Base-by-base conservation (phyloP, 1,284 basidiomycete species). In the Naganishia liquefaciens region DNA sequence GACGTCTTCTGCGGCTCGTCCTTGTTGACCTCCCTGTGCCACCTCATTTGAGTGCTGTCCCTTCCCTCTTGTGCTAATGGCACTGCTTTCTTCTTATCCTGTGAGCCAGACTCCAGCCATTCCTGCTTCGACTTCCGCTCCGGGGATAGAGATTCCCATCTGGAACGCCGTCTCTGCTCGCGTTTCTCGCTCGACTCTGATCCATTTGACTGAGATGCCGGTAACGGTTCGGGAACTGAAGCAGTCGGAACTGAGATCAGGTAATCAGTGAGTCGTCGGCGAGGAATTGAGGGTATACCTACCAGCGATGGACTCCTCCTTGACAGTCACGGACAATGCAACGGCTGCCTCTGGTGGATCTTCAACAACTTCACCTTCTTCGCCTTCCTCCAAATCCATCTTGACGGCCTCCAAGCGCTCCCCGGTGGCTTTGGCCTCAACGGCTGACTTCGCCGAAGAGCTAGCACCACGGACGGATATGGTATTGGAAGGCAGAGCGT, bases 301-400 rank as follows among this genome's bases (percentile, higher is more conserved):
- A 53, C 51, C n/a, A 9, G 17, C 7, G 2, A n/a, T 3, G 21
- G 5, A 17, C 28, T 49, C 21, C 28, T 49, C 21, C 7, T 49
- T 49, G 13, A 49, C 15, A 25, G 25, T 27, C 5, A 13, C 30
- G 3, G 21, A 23, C 13, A 23, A 21, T 39, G 10, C 28, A 53
- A 13, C 30, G 4, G 33, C 13, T 7, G 21, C 30, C 28, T 53
- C 19, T 37, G 13, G 9, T n/a, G 28, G 30, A 17, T 37, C 51
- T 19, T 53, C 51, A n/a, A 33, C 30, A n/a, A 60, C 46, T 25
- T 60, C 57, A 10, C 57, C 57, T 40, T 60, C 57, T 25, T 60
- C 57, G 2, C 33, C 57, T 9, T 49, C 57, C 9, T 60, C 57
- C 2, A 47, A 2, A 2, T 49, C 57, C 37, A 39, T 47, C 33